Evolutionary conservation across 1,284 basidiomycete species (phyloP).

Genomic region (Gomphus bonarii): DNA sequence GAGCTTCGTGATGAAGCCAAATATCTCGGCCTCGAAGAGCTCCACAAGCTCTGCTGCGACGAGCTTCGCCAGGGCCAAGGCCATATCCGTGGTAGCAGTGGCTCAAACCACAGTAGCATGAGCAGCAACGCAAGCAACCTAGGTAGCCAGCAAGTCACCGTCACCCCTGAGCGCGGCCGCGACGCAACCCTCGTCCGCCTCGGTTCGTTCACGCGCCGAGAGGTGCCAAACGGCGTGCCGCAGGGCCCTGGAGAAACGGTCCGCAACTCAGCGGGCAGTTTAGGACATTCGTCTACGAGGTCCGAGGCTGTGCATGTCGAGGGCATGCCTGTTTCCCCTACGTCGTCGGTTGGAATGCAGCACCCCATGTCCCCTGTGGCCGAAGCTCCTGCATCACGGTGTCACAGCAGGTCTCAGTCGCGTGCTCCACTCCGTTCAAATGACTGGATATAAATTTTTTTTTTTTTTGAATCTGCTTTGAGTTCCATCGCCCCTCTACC

Average conservation of each 20-base stretch:
- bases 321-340: not conserved
- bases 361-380: not conserved
- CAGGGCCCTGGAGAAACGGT: not conserved
- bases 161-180: not conserved
- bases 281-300: not conserved
- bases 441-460: not conserved
- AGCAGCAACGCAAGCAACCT: not conserved
- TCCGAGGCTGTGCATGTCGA: not conserved
- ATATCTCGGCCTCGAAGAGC: slow-evolving; percentile 53
- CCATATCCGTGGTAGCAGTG: not conserved
- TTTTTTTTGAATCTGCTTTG: too few relatives aligned
- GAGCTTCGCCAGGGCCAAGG: slow-evolving; percentile 36
- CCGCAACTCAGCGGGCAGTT: not conserved
- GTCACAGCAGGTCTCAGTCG: not conserved
- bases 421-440: not conserved
- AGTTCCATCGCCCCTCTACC: too few relatives aligned
- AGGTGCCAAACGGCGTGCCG: not conserved
- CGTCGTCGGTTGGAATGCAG: not conserved
- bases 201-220: not conserved
- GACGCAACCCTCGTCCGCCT: not conserved
- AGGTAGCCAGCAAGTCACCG: not conserved
- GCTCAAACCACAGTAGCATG: not conserved
- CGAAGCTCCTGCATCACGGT: not conserved
- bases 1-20: slow-evolving; percentile 66
- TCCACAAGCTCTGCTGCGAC: slow-evolving; percentile 52